phyloP scores from a whole-genome alignment of 2,329 filamentous ascomycete genomes.

The Fusarium scirpi region DNA sequence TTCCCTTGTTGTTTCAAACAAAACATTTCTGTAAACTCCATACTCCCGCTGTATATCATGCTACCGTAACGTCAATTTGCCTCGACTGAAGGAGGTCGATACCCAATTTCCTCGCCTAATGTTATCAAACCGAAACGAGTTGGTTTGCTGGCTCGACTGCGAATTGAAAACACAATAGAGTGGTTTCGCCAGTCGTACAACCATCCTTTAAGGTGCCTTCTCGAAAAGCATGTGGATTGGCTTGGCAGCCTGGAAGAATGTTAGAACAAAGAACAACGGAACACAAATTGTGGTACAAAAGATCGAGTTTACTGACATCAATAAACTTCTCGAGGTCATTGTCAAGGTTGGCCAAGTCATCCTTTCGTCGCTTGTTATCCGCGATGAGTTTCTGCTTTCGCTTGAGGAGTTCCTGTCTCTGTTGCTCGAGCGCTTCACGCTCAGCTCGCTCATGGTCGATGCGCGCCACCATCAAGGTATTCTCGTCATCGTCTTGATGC shows the following conservation, averaged over 20 bases:
- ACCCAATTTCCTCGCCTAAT: not conserved
- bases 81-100: not conserved
- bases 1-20: not conserved
- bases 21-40: conserved; percentile 12
- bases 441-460: conserved; percentile 92
- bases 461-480: conserved; percentile 86
- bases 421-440: conserved; percentile 85
- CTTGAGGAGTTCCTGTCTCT: conserved; percentile 80
- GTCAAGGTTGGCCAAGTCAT: conserved; percentile 91
- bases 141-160: not conserved
- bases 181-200: not conserved
- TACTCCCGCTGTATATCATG: conserved; percentile 10
- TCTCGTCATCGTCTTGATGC: conserved; percentile 76
- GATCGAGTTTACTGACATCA: conserved; percentile 69
- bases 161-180: not conserved
- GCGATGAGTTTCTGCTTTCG: conserved; percentile 71
- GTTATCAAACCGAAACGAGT: too few relatives aligned
- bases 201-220: conserved; percentile 66
- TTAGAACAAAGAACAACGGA: conserved; percentile 30
- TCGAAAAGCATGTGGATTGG: conserved; percentile 81
- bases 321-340: conserved; percentile 94
- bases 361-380: conserved; percentile 91
- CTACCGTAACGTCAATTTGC: not conserved
- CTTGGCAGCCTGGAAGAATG: conserved; percentile 75
- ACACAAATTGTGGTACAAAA: not conserved